Evolutionary conservation across 805 yeast species (phyloP).

Genomic region (Suhomyces faveliae): DNA sequence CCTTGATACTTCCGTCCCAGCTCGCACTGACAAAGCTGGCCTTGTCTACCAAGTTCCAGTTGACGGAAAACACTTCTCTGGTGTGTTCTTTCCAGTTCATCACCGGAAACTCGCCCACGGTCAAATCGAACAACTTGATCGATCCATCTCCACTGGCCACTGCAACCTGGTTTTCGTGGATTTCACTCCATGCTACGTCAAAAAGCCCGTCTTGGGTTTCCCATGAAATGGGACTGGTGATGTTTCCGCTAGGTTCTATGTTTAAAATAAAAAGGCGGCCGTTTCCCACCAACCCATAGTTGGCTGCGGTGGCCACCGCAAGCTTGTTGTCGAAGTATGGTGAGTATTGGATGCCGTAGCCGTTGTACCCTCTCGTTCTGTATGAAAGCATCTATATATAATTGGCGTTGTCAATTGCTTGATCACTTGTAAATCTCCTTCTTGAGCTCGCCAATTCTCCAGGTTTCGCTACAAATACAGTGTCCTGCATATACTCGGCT

Average conservation of each 20-base stretch:
- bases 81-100: slow-evolving; percentile 75
- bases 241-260: slow-evolving; percentile 64
- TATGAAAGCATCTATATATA: slow-evolving; percentile 79
- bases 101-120: slow-evolving; percentile 66
- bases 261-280: slow-evolving; percentile 75
- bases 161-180: slow-evolving; percentile 80
- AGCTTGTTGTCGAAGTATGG: slow-evolving; percentile 88
- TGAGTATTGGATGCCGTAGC: slow-evolving; percentile 84
- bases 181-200: slow-evolving; percentile 86
- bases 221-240: slow-evolving; percentile 55
- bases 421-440: too few relatives aligned
- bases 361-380: slow-evolving; percentile 78
- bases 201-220: slow-evolving; percentile 94
- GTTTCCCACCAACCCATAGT: slow-evolving; percentile 92
- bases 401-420: too few relatives aligned
- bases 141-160: slow-evolving; percentile 91
- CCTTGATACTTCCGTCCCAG: slow-evolving; percentile 88
- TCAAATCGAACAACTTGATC: slow-evolving; percentile 74
- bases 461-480: too few relatives aligned
- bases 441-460: too few relatives aligned
- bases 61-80: slow-evolving; percentile 68
- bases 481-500: too few relatives aligned
- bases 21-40: slow-evolving; percentile 70
- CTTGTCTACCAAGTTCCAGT: slow-evolving; percentile 74
- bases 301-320: slow-evolving; percentile 89